Evolutionary conservation across 495 filamentous ascomycete species (phyloP), one percentile per base, ranked within the genome.

Genomic region (Penicillium dipodomyicola): DNA sequence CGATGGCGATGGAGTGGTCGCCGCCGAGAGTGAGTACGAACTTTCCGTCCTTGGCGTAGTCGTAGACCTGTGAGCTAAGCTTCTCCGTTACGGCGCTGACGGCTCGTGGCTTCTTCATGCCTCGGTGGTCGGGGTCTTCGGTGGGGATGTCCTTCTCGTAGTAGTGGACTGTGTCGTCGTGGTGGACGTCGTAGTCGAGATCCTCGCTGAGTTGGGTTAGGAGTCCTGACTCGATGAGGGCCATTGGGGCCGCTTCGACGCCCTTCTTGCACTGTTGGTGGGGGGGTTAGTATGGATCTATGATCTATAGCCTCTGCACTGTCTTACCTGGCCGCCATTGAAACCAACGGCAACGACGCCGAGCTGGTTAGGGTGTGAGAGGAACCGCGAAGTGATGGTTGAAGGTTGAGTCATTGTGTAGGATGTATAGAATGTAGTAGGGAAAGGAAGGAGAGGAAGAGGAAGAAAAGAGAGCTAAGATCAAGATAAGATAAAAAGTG

Each of bases 1-100:
- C 94, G 65, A 99, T 95, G 49, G 95, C 94, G 64, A 99, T 96
- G 48, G 86, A 91, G 75, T 99, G 94, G 72, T 99, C 94, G 14
- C 94, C 94, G 46, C 94, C 94, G 7, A 99, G 83, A 2, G 94
- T 99, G 49, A 99, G 80, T 0, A 96, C 91, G 65, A 95, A 84
- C 29, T 92, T 86, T 22, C 95, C 94, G 57, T 91, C 77, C 63
- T 82, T 85, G 48, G 95, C 90, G 57, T 97, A 90, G 47, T 82
- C 77, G 76, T 97, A 96, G 48, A 94, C 89, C 73, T 97, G 92
- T 32, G 84, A 78, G 72, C 84, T 87, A 27, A 99, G 83, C 32
- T 81, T 79, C 63, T 85, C 67, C 0, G 91, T 97, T n/a, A 96
- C 94, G 54, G 87, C 87, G 64, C 87, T 92, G 61, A 96, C 93